phyloP scores from a whole-genome alignment of 306 rosid species.

The Alnus rubra region DNA sequence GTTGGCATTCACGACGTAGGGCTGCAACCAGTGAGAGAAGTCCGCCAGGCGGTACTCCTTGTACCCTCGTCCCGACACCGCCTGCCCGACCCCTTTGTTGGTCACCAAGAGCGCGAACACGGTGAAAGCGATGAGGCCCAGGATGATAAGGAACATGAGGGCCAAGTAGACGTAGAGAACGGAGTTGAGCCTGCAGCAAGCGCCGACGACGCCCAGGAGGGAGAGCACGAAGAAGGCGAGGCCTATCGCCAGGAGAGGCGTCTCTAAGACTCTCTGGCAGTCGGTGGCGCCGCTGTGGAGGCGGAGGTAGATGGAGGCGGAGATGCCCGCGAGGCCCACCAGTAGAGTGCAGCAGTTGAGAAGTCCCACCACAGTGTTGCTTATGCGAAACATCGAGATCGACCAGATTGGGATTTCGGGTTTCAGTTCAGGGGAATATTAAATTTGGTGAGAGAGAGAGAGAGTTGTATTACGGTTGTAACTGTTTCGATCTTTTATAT shows the following conservation, averaged over 20 bases:
- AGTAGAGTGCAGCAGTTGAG: conserved; percentile 56
- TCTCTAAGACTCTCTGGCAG: conserved; percentile 61
- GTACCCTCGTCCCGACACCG: conserved; percentile 49
- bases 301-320: conserved; percentile 39
- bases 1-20: conserved; percentile 50
- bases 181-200: conserved; percentile 45
- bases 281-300: conserved; percentile 39
- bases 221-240: conserved; percentile 45
- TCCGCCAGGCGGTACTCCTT: conserved; percentile 54
- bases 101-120: conserved; percentile 60
- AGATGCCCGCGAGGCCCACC: conserved; percentile 50
- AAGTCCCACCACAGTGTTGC: conserved; percentile 59
- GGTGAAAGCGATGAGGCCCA: conserved; percentile 56
- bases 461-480: background rate
- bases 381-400: conserved; percentile 46
- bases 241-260: conserved; percentile 61
- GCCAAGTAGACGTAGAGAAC: conserved; percentile 54
- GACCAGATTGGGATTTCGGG: background rate
- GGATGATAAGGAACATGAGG: conserved; percentile 50
- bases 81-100: conserved; percentile 50
- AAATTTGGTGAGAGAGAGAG: background rate
- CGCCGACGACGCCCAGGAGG: conserved; percentile 57
- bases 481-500: background rate
- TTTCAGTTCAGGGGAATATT: no score
- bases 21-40: conserved; percentile 76